Conservation (phyloP, 345 rosid species). For the Citrus medica region DNA sequence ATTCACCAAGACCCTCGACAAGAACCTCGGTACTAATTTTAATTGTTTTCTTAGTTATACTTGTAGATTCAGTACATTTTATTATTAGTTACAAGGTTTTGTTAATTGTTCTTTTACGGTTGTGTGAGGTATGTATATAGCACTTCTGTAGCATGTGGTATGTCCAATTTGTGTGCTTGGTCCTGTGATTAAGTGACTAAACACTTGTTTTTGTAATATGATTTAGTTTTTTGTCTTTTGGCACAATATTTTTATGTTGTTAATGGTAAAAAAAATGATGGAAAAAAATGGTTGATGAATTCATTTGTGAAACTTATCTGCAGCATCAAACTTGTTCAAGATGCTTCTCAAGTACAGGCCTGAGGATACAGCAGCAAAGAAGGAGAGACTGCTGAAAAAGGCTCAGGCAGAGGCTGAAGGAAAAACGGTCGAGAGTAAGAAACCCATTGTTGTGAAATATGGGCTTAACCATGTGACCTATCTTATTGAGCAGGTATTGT, state of each 20-base stretch:
- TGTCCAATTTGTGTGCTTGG: too few relatives aligned
- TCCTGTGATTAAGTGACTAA: not conserved
- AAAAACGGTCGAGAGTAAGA: conserved; percentile 47
- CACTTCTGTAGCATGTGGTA: too few relatives aligned
- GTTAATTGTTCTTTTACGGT: too few relatives aligned
- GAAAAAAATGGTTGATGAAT: not conserved
- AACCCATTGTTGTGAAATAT: conserved; percentile 71
- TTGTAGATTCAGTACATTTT: too few relatives aligned
- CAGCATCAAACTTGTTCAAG: conserved; percentile 65
- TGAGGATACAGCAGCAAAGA: conserved; percentile 63
- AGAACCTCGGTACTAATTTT: conserved; percentile 55
- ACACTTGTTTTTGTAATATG: not conserved
- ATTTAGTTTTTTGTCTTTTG: not conserved
- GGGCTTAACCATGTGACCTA: conserved; percentile 76
- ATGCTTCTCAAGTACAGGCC: conserved; percentile 69
- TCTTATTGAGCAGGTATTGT: conserved; percentile 61
- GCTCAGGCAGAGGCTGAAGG: conserved; percentile 73
- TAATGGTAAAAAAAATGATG: not conserved
- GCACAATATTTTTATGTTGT: not conserved
- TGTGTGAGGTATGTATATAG: too few relatives aligned
- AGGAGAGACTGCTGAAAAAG: conserved; percentile 49
- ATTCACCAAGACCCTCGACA: conserved; percentile 91
- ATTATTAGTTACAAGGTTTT: too few relatives aligned
- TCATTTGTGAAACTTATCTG: not conserved
- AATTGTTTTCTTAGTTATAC: too few relatives aligned